Base-by-base conservation (phyloP, 1,284 basidiomycete genomes). In the Caloboletus inedulis region DNA sequence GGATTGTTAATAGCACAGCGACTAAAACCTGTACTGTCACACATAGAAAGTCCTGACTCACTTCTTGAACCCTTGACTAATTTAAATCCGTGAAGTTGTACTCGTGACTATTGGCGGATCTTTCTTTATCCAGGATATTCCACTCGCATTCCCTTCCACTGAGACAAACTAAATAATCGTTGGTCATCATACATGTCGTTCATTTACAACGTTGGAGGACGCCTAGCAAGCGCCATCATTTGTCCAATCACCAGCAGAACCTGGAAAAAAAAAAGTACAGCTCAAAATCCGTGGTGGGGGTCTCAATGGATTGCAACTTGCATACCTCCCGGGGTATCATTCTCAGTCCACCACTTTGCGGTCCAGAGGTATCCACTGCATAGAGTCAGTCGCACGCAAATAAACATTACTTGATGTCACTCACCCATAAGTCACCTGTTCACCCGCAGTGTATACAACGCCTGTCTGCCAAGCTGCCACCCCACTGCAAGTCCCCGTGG, bases 351-450 rank as follows among this genome's bases (percentile, higher is more conserved):
- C 61, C 49, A 63, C 2, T 80, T 76, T 3, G 82, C 81, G 9
- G 76, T 80, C 82, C 82, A 87, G 27, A 85, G 71, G 60, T 82
- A 73, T 9, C 75, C 74, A 52, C 76, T 82, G 69, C 31, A 53
- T 34, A 36, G 36, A 25, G 40, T 61, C 41, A 40, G 42, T 43
- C 48, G 25, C 31, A 7, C 47, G 23, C 13, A 45, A 30, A 51
- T 41, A 31, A 27, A 43, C 29, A 40, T 18, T 13, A 42, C 14
- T 40, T 29, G 21, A 25, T 33, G 34, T 41, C 40, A 64, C 73
- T 65, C 60, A 84, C 81, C 68, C 69, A 58, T 77, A 85, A 16
- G 74, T 75, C 13, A 74, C 81, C 56, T 76, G 65, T n/a, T 73
- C 58, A 10, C 80, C 80, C 41, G 75, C 80, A 13, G 66, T 71